Evolutionary conservation across 495 filamentous ascomycete genomes (phyloP).

Genomic region (Friedmanniomyces endolithicus): DNA sequence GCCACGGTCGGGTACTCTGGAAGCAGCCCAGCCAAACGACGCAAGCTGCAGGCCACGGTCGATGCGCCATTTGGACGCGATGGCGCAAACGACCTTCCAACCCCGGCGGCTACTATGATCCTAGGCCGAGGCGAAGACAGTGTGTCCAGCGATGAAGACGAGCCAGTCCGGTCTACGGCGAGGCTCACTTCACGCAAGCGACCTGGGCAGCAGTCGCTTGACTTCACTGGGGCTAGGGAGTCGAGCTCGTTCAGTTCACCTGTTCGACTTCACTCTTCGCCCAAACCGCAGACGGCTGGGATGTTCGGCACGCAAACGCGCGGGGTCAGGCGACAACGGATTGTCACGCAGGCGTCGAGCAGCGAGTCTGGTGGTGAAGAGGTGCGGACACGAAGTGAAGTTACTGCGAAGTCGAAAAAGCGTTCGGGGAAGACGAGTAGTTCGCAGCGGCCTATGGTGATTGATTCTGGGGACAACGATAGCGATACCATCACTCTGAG

Average conservation of each 20-base stretch:
- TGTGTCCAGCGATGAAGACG: background rate
- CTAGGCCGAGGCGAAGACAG: background rate
- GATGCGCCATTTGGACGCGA: background rate
- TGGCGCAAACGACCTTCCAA: constrained; percentile 12
- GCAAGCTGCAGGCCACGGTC: constrained; percentile 4
- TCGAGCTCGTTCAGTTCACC: constrained; percentile 5
- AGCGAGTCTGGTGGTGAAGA: constrained; percentile 9
- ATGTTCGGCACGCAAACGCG: constrained; percentile 15
- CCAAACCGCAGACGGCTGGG: background rate
- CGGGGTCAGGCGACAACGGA: background rate
- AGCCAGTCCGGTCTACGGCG: background rate
- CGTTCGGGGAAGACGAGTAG: background rate
- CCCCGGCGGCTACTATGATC: constrained; percentile 9
- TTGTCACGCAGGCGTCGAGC: constrained; percentile 6
- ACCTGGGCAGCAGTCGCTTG: constrained; percentile 10
- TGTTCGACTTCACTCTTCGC: constrained; percentile 6
- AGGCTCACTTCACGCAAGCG: background rate
- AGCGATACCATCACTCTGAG: constrained; percentile 7
- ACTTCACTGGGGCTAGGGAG: constrained; percentile 7
- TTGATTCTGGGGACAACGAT: constrained; percentile 9
- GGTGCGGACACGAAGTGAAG: background rate
- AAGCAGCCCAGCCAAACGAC: constrained; percentile 19
- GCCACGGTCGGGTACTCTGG: constrained; percentile 22
- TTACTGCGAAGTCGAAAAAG: background rate
- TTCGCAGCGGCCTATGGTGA: background rate